phyloP scores from a whole-genome alignment of 2,329 filamentous ascomycete species.

The Biscogniauxia sp. region DNA sequence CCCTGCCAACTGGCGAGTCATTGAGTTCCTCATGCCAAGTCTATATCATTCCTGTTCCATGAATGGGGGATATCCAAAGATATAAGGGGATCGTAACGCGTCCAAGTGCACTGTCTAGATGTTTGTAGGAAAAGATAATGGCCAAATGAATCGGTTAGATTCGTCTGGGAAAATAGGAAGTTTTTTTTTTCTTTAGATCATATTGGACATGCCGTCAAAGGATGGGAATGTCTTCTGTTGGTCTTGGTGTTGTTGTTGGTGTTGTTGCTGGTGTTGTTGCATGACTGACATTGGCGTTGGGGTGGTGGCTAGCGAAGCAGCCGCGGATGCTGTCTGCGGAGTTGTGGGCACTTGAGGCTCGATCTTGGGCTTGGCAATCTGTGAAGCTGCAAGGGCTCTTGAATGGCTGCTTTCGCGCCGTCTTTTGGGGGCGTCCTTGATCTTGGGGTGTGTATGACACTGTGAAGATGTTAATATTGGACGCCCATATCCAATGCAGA shows the following conservation, averaged over 20 bases:
- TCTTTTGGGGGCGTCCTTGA: constrained; percentile 68
- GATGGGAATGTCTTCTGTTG: constrained; percentile 34
- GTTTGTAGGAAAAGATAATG: constrained; percentile 19
- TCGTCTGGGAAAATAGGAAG: not conserved
- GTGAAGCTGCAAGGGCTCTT: constrained; percentile 40
- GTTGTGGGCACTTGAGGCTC: constrained; percentile 43
- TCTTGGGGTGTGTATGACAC: constrained; percentile 71
- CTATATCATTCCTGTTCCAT: constrained; percentile 28
- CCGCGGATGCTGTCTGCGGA: constrained; percentile 43
- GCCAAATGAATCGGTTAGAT: constrained; percentile 4
- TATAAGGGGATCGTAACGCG: constrained; percentile 27
- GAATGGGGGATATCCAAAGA: constrained; percentile 22
- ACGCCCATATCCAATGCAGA: not conserved
- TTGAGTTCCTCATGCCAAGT: constrained; percentile 20
- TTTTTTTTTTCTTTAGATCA: constrained; percentile 41
- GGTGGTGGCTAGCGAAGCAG: constrained; percentile 36
- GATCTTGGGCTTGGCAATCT: constrained; percentile 46
- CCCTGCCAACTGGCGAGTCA: constrained; percentile 11
- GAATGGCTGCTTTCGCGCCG: constrained; percentile 60
- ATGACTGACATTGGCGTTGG: constrained; percentile 36
- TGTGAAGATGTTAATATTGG: constrained; percentile 32
- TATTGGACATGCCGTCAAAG: constrained; percentile 42
- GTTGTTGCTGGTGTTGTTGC: constrained; percentile 24
- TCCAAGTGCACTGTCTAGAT: constrained; percentile 20
- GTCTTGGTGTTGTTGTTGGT: too few species aligned